phyloP scores from a whole-genome alignment of 179 eudicot species.

The Silene vulgaris region DNA sequence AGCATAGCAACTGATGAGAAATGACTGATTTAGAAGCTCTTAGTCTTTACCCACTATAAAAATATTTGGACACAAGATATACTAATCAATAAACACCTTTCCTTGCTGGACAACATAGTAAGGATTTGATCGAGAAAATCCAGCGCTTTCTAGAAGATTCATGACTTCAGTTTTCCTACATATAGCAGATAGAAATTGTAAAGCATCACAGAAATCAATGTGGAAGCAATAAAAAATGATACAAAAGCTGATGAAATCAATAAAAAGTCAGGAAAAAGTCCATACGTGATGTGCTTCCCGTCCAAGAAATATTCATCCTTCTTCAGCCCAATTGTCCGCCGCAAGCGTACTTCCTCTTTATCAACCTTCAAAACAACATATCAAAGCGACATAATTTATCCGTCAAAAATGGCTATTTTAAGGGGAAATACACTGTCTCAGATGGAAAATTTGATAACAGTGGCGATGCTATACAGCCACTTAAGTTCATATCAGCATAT shows the following conservation, averaged over 20 bases:
- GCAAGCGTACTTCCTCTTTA: conserved; percentile 88
- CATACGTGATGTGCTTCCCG: conserved; percentile 97
- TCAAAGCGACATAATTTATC: not conserved
- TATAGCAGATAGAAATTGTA: conserved; percentile 8
- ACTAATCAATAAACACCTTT: conserved; percentile 43
- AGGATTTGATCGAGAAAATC: conserved; percentile 98
- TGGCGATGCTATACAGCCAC: not conserved
- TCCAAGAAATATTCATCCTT: conserved; percentile 97
- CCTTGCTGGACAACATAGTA: conserved; percentile 99
- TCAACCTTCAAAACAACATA: conserved; percentile 55
- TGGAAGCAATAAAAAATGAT: not conserved
- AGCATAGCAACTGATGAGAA: conserved; percentile 16
- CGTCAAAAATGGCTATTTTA: not conserved
- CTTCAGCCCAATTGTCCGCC: conserved; percentile 88
- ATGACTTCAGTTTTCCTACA: conserved; percentile 95
- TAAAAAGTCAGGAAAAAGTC: conserved; percentile 11
- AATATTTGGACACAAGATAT: not conserved
- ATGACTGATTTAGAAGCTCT: not conserved
- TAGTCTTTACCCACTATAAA: conserved; percentile 1
- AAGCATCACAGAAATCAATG: conserved; percentile 9
- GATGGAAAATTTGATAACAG: not conserved
- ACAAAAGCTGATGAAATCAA: not conserved
- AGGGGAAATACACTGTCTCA: not conserved
- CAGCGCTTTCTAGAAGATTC: conserved; percentile 98
- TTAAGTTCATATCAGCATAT: not conserved